phyloP scores from a whole-genome alignment of 495 filamentous ascomycete species.

The Trichocladium uniseriatum region DNA sequence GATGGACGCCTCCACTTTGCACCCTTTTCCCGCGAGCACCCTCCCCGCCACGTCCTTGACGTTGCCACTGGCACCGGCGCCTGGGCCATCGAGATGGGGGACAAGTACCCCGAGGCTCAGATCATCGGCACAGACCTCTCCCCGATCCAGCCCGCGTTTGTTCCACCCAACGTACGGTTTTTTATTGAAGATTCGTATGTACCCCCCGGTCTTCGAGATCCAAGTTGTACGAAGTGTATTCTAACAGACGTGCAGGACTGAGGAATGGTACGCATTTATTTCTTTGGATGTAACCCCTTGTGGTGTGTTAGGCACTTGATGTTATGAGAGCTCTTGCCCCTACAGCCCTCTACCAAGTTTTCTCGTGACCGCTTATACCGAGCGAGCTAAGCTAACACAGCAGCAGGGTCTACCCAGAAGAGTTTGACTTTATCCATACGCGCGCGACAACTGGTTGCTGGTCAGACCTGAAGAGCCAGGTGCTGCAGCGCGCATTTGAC shows the following conservation, averaged over 20 bases:
- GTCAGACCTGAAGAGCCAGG: conserved; percentile 32
- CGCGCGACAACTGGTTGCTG: conserved; percentile 40
- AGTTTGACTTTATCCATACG: conserved; percentile 44
- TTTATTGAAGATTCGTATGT: conserved; percentile 40
- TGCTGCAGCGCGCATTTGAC: conserved; percentile 31
- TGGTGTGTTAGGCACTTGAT: too few relatives aligned
- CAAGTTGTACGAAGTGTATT: not conserved
- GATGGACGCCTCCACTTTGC: conserved; percentile 47
- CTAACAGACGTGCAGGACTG: conserved; percentile 25
- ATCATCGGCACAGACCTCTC: conserved; percentile 35
- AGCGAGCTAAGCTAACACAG: conserved; percentile 8
- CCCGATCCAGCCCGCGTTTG: conserved; percentile 37
- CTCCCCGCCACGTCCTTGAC: conserved; percentile 53
- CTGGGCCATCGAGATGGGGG: conserved; percentile 44
- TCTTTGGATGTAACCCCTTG: not conserved
- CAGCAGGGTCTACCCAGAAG: conserved; percentile 17
- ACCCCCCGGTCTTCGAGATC: too few relatives aligned
- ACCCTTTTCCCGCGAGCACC: conserved; percentile 35
- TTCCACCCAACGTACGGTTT: conserved; percentile 38
- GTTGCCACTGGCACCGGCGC: conserved; percentile 56
- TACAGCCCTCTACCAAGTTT: too few relatives aligned
- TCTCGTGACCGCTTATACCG: too few relatives aligned
- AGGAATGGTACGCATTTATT: conserved; percentile 6
- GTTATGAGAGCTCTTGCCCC: too few relatives aligned
- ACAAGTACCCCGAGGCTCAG: conserved; percentile 33